phyloP scores from a whole-genome alignment of 805 yeast genomes.

The Schwanniomyces vanrijiae region DNA sequence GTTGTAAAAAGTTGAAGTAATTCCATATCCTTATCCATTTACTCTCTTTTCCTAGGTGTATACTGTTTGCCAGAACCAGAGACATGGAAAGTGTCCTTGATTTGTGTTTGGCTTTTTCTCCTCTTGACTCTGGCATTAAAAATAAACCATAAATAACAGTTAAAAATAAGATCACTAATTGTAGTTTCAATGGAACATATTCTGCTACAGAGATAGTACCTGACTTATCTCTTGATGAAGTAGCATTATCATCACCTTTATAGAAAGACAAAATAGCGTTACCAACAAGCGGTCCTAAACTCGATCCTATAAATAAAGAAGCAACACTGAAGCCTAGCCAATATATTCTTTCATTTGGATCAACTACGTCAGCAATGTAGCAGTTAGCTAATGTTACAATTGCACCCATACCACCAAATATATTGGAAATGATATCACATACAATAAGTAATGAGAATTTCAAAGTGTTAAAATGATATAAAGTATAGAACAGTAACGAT shows the following conservation, averaged over 20 bases:
- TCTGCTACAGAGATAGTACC: conserved; percentile 14
- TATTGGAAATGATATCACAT: conserved; percentile 44
- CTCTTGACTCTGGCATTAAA: conserved; percentile 64
- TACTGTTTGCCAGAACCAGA: conserved; percentile 10
- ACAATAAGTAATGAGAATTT: conserved; percentile 39
- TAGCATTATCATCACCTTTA: neutral
- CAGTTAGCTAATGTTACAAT: conserved; percentile 61
- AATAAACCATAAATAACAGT: conserved; percentile 25
- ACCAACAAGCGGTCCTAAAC: conserved; percentile 64
- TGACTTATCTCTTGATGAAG: neutral
- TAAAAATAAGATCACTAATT: conserved; percentile 32
- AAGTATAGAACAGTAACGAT: conserved; percentile 19
- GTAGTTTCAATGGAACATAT: conserved; percentile 30
- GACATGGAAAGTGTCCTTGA: conserved; percentile 42
- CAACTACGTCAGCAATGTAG: conserved; percentile 73
- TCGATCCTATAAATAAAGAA: conserved; percentile 57
- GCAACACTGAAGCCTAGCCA: conserved; percentile 62
- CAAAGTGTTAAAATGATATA: conserved; percentile 26
- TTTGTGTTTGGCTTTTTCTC: conserved; percentile 49
- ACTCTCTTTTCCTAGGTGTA: conserved; percentile 1
- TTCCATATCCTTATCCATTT: neutral
- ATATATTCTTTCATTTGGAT: conserved; percentile 56
- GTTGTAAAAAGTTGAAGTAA: conserved; percentile 32
- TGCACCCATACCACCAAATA: conserved; percentile 65
- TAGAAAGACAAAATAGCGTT: conserved; percentile 26